Conservation (phyloP, 305 asterid species). For the Ajuga reptans region DNA sequence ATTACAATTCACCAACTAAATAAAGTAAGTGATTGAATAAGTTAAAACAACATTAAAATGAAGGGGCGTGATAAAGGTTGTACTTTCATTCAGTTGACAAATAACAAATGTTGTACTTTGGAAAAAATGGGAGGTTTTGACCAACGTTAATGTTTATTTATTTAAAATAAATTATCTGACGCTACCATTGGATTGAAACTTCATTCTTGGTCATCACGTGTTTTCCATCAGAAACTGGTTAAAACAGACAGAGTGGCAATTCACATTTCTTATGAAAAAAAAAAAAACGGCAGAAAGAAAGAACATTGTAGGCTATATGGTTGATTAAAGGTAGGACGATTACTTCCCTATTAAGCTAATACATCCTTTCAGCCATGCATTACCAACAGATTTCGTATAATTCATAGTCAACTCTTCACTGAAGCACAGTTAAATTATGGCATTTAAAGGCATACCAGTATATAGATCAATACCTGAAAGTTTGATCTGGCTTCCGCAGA, state of each 20-base stretch:
- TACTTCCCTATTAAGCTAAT: not conserved
- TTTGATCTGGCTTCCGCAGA: constrained; percentile 26
- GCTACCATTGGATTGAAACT: not conserved
- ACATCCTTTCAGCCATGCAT: not conserved
- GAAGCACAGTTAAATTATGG: not conserved
- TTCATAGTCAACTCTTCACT: not conserved
- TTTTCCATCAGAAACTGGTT: not conserved
- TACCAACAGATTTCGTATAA: not conserved
- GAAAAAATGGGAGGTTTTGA: not conserved
- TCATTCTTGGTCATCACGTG: not conserved
- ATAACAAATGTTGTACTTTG: no score
- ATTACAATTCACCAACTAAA: not conserved
- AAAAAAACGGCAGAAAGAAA: not conserved
- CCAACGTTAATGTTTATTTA: no score
- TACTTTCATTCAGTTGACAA: not conserved
- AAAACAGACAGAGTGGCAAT: not conserved
- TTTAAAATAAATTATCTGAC: not conserved
- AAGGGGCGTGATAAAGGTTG: not conserved
- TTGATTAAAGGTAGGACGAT: not conserved
- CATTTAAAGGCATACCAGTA: not conserved
- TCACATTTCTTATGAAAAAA: not conserved
- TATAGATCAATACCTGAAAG: constrained; percentile 37
- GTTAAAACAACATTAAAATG: not conserved
- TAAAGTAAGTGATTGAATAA: not conserved
- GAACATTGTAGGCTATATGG: not conserved